Conservation (phyloP, 305 asterid species). For the Solanum aculeatissimum region DNA sequence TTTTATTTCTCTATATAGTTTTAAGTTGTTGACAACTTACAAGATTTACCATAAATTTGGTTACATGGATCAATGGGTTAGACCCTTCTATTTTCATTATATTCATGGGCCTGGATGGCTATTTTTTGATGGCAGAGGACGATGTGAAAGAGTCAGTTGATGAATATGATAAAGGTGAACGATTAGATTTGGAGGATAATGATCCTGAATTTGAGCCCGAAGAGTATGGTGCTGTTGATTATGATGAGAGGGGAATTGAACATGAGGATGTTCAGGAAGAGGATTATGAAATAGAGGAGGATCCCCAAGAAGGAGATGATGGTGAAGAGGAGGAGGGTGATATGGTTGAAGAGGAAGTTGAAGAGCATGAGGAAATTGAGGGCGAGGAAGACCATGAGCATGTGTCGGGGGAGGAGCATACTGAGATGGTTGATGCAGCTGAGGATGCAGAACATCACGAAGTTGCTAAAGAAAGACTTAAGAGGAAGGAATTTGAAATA, state of each 20-base stretch:
- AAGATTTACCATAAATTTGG: neutral
- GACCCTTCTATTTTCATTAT: slow-evolving; percentile 2
- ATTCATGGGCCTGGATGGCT: slow-evolving; percentile 24
- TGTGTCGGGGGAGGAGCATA: slow-evolving; percentile 29
- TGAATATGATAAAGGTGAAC: slow-evolving; percentile 77
- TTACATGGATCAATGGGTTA: neutral
- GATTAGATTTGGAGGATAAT: slow-evolving; percentile 90
- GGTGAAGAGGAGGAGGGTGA: slow-evolving; percentile 54
- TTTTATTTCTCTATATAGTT: neutral
- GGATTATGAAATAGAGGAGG: slow-evolving; percentile 40
- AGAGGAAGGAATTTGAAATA: slow-evolving; percentile 90
- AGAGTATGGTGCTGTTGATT: slow-evolving; percentile 69
- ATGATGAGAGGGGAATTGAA: slow-evolving; percentile 80
- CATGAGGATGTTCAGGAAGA: slow-evolving; percentile 54
- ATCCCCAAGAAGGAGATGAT: slow-evolving; percentile 53
- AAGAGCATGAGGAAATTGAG: slow-evolving; percentile 55
- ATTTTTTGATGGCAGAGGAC: slow-evolving; percentile 46
- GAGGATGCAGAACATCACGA: slow-evolving; percentile 91
- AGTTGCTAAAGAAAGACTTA: slow-evolving; percentile 73
- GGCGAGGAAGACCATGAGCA: slow-evolving; percentile 59
- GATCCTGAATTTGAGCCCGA: slow-evolving; percentile 94
- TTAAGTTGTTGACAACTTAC: neutral
- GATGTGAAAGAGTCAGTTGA: slow-evolving; percentile 56
- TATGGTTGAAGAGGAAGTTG: slow-evolving; percentile 57
- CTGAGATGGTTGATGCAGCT: slow-evolving; percentile 52